These are phyloP conservation scores for Cenchrus americanus DNA, from an alignment of 176 grass and related monocot species.

Conservation along the genomic window DNA sequence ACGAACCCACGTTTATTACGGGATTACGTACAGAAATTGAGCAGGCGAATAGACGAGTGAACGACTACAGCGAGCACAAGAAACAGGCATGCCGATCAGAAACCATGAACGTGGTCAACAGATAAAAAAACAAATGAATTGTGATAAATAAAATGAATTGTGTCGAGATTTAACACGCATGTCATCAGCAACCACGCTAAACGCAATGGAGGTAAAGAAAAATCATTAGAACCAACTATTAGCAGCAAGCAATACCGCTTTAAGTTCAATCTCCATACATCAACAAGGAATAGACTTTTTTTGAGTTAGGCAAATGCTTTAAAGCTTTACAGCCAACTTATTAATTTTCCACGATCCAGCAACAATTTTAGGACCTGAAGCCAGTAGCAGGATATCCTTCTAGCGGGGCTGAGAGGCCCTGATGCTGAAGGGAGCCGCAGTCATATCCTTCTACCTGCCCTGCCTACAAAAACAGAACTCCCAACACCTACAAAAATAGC, in stretches of 20 bases:
- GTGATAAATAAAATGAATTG: too few relatives aligned
- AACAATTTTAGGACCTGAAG: constrained; percentile 63
- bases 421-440: constrained; percentile 60
- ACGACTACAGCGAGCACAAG: background rate
- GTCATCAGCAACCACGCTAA: background rate
- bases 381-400: constrained; percentile 67
- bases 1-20: too few relatives aligned
- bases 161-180: too few relatives aligned
- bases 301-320: constrained; percentile 54
- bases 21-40: background rate
- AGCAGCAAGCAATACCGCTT: constrained; percentile 48
- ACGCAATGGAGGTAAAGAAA: background rate
- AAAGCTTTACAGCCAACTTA: constrained; percentile 70
- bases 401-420: constrained; percentile 65
- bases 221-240: constrained; percentile 42
- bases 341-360: constrained; percentile 56
- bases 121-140: background rate
- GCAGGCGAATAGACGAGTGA: too few relatives aligned
- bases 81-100: background rate
- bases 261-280: constrained; percentile 60
- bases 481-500: constrained; percentile 65
- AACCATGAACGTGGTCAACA: too few relatives aligned
- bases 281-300: constrained; percentile 56
- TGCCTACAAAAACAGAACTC: constrained; percentile 66
- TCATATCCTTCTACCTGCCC: constrained; percentile 58